phyloP scores from a whole-genome alignment of 2,329 filamentous ascomycete species.

The Aspergillus oerlinghausenensis region DNA sequence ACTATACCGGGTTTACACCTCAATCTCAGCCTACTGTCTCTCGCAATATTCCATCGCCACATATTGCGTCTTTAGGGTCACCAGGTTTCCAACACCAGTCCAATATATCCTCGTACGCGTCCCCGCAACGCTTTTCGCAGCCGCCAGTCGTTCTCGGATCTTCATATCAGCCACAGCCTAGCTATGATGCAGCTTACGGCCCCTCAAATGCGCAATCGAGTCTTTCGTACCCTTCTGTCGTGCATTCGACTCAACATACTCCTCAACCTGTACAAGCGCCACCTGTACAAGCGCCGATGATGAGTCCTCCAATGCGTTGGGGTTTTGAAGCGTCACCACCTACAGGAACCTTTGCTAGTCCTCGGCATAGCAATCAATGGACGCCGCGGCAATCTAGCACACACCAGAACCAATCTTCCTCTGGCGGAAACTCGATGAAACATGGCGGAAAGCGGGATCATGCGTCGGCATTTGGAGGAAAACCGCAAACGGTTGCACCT shows the following conservation, averaged over 20 bases:
- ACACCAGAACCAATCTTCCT: conserved; percentile 16
- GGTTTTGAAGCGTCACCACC: conserved; percentile 50
- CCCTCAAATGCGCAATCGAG: conserved; percentile 19
- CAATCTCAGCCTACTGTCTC: conserved; percentile 22
- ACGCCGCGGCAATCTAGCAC: conserved; percentile 20
- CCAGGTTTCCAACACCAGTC: conserved; percentile 20
- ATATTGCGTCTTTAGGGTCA: conserved; percentile 21
- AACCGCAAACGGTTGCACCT: conserved; percentile 25
- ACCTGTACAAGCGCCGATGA: conserved; percentile 37
- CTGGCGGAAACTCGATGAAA: conserved; percentile 16
- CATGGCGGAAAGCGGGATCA: conserved; percentile 35
- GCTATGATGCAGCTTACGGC: conserved; percentile 24
- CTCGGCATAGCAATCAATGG: conserved; percentile 27
- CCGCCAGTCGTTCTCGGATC: conserved; percentile 16
- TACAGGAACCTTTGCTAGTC: conserved; percentile 43
- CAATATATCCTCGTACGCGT: conserved; percentile 16
- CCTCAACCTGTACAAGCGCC: conserved; percentile 28
- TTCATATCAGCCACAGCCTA: conserved; percentile 23
- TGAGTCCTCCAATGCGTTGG: conserved; percentile 54
- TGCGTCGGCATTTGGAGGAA: conserved; percentile 31
- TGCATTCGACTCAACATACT: conserved; percentile 20
- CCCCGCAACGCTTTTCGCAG: conserved; percentile 24
- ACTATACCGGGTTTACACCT: conserved; percentile 26
- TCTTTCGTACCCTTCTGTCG: conserved; percentile 14
- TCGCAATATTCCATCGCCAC: conserved; percentile 20